Base-by-base conservation (phyloP, 805 yeast species). In the Candida boleticola region DNA sequence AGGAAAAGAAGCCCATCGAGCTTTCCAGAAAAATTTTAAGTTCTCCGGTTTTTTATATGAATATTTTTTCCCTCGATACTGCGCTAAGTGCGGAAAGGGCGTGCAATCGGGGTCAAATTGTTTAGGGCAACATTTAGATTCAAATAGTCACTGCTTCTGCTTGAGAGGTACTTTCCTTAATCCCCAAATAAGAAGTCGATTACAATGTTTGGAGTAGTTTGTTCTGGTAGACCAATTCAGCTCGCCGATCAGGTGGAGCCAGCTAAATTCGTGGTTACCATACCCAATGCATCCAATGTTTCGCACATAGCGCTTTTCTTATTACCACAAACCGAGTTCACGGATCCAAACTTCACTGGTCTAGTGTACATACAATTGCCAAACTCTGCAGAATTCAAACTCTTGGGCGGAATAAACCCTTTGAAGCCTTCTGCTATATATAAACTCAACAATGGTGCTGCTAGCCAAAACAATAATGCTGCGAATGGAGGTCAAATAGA, bases 391-490 rank as follows among this genome's bases (percentile, higher is more conserved):
- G 75, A 83, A 23, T 86, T 84, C 61, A 77, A 76, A 49, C 67
- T 87, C 11, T 71, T 84, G 42, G 92, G 92, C 3, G 81, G 81
- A 10, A 55, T 85, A 21, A 75, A 77, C 35, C 64, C 73, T 0
- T 66, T 63, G 29, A 93, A 92, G 58, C 98, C 95, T 29, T 86
- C 96, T 44, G 96, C 97, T 0, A 93, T 93, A 2, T 93, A 86
- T 70, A 85, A 83, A 55, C 76, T 92, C 44, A 87, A 82, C 57
- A 49, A 47, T 13, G 21, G 42, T 41, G 13, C 39, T 37, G 17
- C 46, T 40, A 3, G 40, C 36, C 10, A 11, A 23, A 23, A 23
- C 27, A 7, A 7, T 7, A 21, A 21, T 14, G 25, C 41, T 2
- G 46, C 76, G 18, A 54, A 74, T 5, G 17, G 43, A 38, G 41